Percentiles rank a stretch among this genome's conserved stretches.
phyloP scores from a whole-genome alignment of 495 filamentous ascomycete genomes.

The Pyrenula aspistea region DNA sequence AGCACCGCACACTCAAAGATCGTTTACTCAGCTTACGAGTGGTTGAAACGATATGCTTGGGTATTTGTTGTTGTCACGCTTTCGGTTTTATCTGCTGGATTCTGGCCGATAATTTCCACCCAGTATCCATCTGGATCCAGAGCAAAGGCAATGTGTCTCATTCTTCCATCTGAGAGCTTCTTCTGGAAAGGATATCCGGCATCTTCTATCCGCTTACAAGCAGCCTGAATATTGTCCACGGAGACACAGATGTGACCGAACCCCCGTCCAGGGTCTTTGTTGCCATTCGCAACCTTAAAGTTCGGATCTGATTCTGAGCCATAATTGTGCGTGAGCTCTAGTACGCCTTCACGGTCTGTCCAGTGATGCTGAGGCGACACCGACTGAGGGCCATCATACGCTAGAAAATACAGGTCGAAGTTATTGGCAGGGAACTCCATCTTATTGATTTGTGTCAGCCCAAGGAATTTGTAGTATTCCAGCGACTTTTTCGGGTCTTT shows the following conservation, averaged over 20 bases:
- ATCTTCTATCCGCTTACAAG: conserved; percentile 78
- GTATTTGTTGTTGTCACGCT: conserved; percentile 40
- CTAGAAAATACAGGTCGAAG: conserved; percentile 60
- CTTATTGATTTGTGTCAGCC: conserved; percentile 72
- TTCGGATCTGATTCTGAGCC: conserved; percentile 79
- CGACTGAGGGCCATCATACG: conserved; percentile 70
- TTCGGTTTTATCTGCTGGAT: conserved; percentile 34
- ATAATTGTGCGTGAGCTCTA: conserved; percentile 96
- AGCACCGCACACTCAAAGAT: conserved; percentile 43
- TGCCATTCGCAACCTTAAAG: conserved; percentile 80
- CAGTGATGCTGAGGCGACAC: conserved; percentile 71
- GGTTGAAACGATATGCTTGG: conserved; percentile 41
- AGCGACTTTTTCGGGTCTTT: conserved; percentile 87
- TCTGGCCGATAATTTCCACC: conserved; percentile 56
- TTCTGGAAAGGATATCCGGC: conserved; percentile 92
- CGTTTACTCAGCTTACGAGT: conserved; percentile 8
- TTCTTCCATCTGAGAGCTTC: conserved; percentile 75
- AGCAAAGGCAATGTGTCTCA: conserved; percentile 82
- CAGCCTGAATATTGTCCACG: conserved; percentile 82
- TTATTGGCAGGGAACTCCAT: conserved; percentile 65
- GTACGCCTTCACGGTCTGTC: conserved; percentile 75
- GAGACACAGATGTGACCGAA: conserved; percentile 85
- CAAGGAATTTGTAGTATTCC: conserved; percentile 91
- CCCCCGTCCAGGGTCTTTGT: conserved; percentile 71
- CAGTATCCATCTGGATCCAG: conserved; percentile 93